phyloP scores from a whole-genome alignment of 1,139 yeast species.

The Nakaseomyces kungkrabaensis region DNA sequence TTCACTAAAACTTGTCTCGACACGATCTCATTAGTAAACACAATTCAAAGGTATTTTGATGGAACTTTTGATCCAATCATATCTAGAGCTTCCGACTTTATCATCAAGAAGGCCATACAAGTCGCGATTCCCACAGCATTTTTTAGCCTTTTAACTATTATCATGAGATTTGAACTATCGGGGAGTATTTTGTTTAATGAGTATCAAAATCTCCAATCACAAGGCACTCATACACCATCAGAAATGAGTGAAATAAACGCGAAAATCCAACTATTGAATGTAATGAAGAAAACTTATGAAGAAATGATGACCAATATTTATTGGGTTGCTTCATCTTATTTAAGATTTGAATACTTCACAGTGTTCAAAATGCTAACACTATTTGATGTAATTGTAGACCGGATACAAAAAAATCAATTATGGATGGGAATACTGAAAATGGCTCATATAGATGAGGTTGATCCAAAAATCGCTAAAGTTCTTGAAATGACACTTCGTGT shows the following conservation, averaged over 20 bases:
- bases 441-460: conserved; percentile 9
- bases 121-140: conserved; percentile 18
- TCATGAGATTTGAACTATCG: conserved; percentile 19
- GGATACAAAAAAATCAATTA: conserved; percentile 20
- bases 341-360: conserved; percentile 26
- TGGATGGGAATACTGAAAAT: conserved; percentile 17
- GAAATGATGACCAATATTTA: conserved; percentile 16
- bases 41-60: conserved; percentile 17
- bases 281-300: conserved; percentile 17
- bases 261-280: conserved; percentile 14
- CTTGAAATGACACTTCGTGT: conserved; percentile 16
- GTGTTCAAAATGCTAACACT: conserved; percentile 26
- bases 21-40: conserved; percentile 11
- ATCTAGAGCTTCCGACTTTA: conserved; percentile 15
- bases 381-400: conserved; percentile 24
- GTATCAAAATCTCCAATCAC: conserved; percentile 5
- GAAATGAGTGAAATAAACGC: conserved; percentile 6
- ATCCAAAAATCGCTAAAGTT: conserved; percentile 13
- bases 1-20: conserved; percentile 16
- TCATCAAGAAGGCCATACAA: conserved; percentile 19
- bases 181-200: conserved; percentile 8
- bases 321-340: conserved; percentile 16
- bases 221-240: conserved; percentile 3
- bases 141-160: conserved; percentile 16
- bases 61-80: conserved; percentile 12